Evolutionary conservation across 169 alveolate species (phyloP), one percentile per base, ranked within the genome.

Genomic region (Besnoitia besnoiti): DNA sequence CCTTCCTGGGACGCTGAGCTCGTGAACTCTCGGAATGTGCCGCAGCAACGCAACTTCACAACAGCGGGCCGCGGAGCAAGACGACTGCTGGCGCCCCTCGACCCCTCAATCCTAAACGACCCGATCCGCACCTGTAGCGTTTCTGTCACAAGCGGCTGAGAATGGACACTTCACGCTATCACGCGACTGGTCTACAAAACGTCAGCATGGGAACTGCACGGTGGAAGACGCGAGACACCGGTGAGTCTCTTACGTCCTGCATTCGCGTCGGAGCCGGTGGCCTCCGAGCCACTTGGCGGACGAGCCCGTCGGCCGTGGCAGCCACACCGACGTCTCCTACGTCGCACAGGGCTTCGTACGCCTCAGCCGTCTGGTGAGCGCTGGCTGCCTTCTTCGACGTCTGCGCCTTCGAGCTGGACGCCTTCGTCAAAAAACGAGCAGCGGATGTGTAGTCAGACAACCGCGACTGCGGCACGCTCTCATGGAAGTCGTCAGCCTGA

Each of bases 201-300:
- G n/a, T n/a, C n/a, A n/a, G n/a, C n/a, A n/a, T n/a, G n/a, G n/a
- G n/a, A n/a, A n/a, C n/a, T n/a, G n/a, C n/a, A n/a, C n/a, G n/a
- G n/a, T n/a, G n/a, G n/a, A n/a, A n/a, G n/a, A n/a, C n/a, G n/a
- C n/a, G n/a, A n/a, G n/a, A n/a, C n/a, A n/a, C n/a, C n/a, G n/a
- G n/a, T n/a, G n/a, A n/a, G n/a, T 21, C n/a, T 0, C 93, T 80
- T 90, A 80, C 94, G 84, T 91, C 94, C 24, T 89, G 85, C 85
- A 82, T n/a, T 42, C 94, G 94, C 46, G 94, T 91, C 27, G 94
- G 91, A 19, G 90, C 40, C 40, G 94, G 94, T 2, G 94, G 94
- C 67, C 94, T 42, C 46, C 47, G 55, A 46, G 94, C 94, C 21
- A 91, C 76, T 55, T 91, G 91, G 21, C 94, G 49, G n/a, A 61